Conservation (phyloP, 106 monocot species). For the Iris macrosiphon region DNA sequence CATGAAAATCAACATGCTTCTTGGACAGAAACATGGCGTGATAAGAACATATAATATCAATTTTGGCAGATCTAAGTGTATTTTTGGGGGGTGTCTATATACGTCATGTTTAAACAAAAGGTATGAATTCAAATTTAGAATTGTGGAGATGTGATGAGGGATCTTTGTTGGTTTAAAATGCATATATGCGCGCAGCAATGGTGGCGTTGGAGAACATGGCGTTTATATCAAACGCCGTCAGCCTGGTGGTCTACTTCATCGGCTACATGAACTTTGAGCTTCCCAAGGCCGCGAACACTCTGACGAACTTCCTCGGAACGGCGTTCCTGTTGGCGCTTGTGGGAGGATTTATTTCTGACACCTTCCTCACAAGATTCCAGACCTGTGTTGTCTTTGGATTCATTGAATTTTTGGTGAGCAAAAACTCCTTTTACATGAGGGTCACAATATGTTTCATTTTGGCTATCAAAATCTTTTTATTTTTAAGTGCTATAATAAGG, state of each 20-base stretch:
- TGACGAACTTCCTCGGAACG: slow-evolving; percentile 37
- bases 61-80: no score
- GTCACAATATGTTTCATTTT: not conserved
- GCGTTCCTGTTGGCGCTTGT: slow-evolving; percentile 19
- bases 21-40: no score
- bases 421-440: not conserved
- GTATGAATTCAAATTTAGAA: not conserved
- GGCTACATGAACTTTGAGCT: slow-evolving; percentile 19
- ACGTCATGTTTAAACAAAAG: no score
- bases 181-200: slow-evolving; percentile 5
- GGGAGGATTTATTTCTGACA: slow-evolving; percentile 28
- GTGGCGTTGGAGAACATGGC: slow-evolving; percentile 29
- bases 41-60: no score
- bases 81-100: no score
- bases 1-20: no score
- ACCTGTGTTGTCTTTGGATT: slow-evolving; percentile 7
- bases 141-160: not conserved
- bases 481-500: no score
- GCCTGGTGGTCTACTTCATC: slow-evolving; percentile 24
- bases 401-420: slow-evolving; percentile 24
- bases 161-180: not conserved
- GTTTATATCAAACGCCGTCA: slow-evolving; percentile 16
- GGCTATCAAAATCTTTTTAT: not conserved
- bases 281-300: slow-evolving; percentile 12
- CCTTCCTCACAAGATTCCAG: slow-evolving; percentile 8